Evolutionary conservation across 768 basidiomycete species (phyloP), one percentile per base, ranked within the genome.

Genomic region (Mrakia frigida): DNA sequence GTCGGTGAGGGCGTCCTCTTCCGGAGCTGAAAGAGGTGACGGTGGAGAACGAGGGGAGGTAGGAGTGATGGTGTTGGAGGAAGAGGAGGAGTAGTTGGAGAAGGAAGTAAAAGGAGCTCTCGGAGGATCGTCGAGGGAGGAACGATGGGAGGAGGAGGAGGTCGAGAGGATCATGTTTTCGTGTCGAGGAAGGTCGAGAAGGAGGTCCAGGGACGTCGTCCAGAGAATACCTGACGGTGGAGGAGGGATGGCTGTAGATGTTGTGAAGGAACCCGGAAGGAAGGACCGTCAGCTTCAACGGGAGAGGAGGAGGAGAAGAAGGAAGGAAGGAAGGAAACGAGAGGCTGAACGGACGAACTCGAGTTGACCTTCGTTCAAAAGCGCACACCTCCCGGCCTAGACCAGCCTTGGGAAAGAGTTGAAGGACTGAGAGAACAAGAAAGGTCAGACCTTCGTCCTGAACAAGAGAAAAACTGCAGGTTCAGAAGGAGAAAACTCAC

Each of bases 51-150:
- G 14, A n/a, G 65, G 65, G 35, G 65, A 68, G 37, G 65, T 68
- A 6, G 65, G 65, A 25, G 65, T 68, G 65, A 68, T 68, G 33
- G 65, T 68, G 65, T 68, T 68, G 14, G 65, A 68, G 1, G 65
- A 68, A 13, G 65, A 68, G 11, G 65, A 68, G 3, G 65, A 68
- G 35, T 39, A 35, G 65, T 68, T 68, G 14, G 65, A 68, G 37
- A 68, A 68, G 18, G 65, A 68, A 1, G 39, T 68, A 39, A 68
- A 68, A 21, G 65, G 65, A 39, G 65, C 65, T 39, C 65, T 18
- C 0, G 65, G 65, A 0, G 65, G 65, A 10, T 68, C 65, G 39
- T 56, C 56, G 56, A 56, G n/a, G 6, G 56, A 56, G 56, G 56
- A 28, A 56, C 25, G 56, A 10, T 56, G n/a, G n/a, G 56, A 56